phyloP scores from a whole-genome alignment of 768 basidiomycete genomes.

The Russula virescens region DNA sequence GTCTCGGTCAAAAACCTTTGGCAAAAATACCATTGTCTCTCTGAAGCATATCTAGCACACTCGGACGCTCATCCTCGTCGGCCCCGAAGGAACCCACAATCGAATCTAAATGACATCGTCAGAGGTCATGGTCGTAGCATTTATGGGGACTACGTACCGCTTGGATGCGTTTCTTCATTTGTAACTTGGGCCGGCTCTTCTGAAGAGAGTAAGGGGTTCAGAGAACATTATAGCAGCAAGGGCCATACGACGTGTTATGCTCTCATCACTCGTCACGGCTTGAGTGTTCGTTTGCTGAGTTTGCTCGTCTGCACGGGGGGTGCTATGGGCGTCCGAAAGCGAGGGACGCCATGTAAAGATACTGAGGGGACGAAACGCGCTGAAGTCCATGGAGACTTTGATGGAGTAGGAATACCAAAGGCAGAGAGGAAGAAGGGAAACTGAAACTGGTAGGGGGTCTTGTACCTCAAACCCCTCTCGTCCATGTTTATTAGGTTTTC shows the following conservation, averaged over 20 bases:
- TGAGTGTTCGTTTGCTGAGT: not conserved
- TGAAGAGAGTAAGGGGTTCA: not conserved
- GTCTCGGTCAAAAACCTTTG: no score
- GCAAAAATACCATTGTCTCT: not conserved
- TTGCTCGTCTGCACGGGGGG: not conserved
- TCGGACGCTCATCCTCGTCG: not conserved
- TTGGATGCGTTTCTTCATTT: not conserved
- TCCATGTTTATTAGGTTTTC: not conserved
- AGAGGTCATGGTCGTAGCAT: not conserved
- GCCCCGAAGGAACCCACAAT: not conserved
- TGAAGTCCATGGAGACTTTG: not conserved
- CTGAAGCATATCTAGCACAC: not conserved
- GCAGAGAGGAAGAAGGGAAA: not conserved
- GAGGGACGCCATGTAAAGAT: slow-evolving; percentile 2
- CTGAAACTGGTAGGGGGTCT: not conserved
- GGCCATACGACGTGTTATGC: not conserved
- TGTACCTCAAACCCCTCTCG: not conserved
- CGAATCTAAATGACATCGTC: not conserved
- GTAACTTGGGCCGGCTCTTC: not conserved
- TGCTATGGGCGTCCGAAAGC: not conserved
- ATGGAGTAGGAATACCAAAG: not conserved
- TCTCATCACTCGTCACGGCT: not conserved
- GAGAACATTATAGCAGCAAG: not conserved
- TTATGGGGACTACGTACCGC: not conserved
- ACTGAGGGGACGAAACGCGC: slow-evolving; percentile 1